Percentiles rank a stretch among this genome's conserved stretches.
Evolutionary conservation across 1,139 yeast species (phyloP).

Genomic region (Pichia sp.): DNA sequence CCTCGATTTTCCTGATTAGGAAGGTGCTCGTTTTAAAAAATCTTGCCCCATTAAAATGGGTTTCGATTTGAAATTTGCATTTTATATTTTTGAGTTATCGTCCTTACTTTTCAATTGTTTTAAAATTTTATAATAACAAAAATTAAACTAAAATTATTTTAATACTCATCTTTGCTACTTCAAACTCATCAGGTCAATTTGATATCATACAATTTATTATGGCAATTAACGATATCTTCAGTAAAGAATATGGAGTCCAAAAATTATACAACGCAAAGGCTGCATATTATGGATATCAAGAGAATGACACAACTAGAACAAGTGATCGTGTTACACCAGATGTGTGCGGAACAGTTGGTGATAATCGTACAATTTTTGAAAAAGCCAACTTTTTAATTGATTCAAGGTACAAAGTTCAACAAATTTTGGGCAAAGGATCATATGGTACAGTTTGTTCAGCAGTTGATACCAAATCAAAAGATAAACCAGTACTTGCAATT

Average conservation of each 20-base stretch:
- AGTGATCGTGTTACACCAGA: neutral
- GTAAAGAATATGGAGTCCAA: constrained; percentile 5
- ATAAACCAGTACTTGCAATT: constrained; percentile 49
- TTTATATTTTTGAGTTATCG: neutral
- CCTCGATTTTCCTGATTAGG: neutral
- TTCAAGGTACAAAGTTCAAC: constrained; percentile 54
- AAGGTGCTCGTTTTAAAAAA: neutral
- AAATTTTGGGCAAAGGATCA: constrained; percentile 77
- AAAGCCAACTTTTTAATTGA: constrained; percentile 44
- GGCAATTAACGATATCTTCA: constrained; percentile 4
- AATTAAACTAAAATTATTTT: neutral
- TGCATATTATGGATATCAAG: neutral
- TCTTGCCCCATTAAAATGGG: neutral
- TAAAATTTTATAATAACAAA: neutral
- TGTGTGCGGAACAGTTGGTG: constrained; percentile 2
- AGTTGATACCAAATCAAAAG: constrained; percentile 42
- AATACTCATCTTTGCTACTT: neutral
- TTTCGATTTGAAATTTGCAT: neutral
- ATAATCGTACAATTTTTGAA: constrained; percentile 9
- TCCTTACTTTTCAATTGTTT: neutral
- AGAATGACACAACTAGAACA: neutral
- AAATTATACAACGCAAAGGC: constrained; percentile 2
- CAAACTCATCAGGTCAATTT: neutral
- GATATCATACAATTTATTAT: neutral
- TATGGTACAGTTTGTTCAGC: constrained; percentile 89